These are phyloP conservation scores for Suillus discolor DNA, from an alignment of 768 basidiomycete genomes.

Conservation along the genomic window DNA sequence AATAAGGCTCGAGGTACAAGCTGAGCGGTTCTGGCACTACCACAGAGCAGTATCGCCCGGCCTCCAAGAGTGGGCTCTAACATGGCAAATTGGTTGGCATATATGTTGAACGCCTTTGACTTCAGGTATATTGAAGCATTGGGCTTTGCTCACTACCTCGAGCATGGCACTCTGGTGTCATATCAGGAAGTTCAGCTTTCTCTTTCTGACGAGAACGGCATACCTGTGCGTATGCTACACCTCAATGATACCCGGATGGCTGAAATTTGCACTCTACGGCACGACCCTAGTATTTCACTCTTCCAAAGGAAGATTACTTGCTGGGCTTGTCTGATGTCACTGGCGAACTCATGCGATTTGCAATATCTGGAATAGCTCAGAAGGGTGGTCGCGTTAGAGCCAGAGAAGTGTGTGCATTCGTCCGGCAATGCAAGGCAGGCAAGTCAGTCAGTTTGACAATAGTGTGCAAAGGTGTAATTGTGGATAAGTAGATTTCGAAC, in stretches of 20 bases:
- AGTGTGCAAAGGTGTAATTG: constrained; percentile 4
- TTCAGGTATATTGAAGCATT: constrained; percentile 84
- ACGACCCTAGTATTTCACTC: constrained; percentile 64
- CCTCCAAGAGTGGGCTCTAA: constrained; percentile 65
- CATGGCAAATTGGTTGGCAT: constrained; percentile 3
- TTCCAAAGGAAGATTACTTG: constrained; percentile 84
- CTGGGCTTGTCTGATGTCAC: constrained; percentile 93
- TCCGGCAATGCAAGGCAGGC: constrained; percentile 75
- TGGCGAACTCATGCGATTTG: constrained; percentile 95
- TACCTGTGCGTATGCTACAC: constrained; percentile 52
- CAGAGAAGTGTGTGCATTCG: constrained; percentile 65
- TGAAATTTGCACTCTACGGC: constrained; percentile 6
- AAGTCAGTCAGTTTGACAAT: constrained; percentile 20
- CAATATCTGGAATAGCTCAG: constrained; percentile 78
- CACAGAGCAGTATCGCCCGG: constrained; percentile 76
- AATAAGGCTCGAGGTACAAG: constrained; percentile 62
- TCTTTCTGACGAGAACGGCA: constrained; percentile 61
- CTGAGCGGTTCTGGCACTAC: constrained; percentile 78
- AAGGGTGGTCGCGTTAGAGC: constrained; percentile 68
- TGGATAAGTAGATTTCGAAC: constrained; percentile 67
- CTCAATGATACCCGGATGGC: constrained; percentile 9
- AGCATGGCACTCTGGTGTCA: constrained; percentile 66
- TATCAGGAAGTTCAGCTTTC: constrained; percentile 67
- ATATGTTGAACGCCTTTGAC: constrained; percentile 19
- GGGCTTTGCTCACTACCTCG: constrained; percentile 85